Conservation (phyloP, 75 land plant species). For the Picea glauca region DNA sequence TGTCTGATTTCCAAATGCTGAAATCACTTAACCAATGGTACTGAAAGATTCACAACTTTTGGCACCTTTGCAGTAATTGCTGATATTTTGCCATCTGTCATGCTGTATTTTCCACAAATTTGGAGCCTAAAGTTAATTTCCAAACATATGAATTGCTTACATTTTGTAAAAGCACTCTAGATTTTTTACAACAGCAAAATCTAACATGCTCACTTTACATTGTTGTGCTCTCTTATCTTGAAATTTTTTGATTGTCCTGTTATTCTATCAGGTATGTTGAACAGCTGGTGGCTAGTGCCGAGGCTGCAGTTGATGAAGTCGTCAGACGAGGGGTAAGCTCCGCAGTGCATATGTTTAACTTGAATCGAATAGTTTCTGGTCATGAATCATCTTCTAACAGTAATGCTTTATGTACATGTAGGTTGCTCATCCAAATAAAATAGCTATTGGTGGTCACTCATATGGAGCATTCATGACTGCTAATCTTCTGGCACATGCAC, state of each 20-base stretch:
- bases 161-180: neutral
- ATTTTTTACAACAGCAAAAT: neutral
- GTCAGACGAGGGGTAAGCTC: conserved; percentile 76
- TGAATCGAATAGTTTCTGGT: neutral
- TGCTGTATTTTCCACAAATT: no score
- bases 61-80: no score
- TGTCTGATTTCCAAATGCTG: no score
- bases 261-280: conserved; percentile 77
- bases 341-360: neutral
- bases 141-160: no score
- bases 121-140: no score
- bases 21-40: no score
- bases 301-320: conserved; percentile 96
- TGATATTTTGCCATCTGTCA: no score
- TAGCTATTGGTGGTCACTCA: conserved; percentile 97
- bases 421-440: conserved; percentile 92
- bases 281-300: conserved; percentile 94
- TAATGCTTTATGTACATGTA: conserved; percentile 13
- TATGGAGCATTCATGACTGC: conserved; percentile 99
- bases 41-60: no score
- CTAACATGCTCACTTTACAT: no score
- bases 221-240: neutral
- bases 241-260: neutral
- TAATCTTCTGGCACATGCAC: conserved; percentile 91
- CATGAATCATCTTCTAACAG: neutral